Base-by-base conservation (phyloP, 768 basidiomycete species). In the Boletus sensibilis region DNA sequence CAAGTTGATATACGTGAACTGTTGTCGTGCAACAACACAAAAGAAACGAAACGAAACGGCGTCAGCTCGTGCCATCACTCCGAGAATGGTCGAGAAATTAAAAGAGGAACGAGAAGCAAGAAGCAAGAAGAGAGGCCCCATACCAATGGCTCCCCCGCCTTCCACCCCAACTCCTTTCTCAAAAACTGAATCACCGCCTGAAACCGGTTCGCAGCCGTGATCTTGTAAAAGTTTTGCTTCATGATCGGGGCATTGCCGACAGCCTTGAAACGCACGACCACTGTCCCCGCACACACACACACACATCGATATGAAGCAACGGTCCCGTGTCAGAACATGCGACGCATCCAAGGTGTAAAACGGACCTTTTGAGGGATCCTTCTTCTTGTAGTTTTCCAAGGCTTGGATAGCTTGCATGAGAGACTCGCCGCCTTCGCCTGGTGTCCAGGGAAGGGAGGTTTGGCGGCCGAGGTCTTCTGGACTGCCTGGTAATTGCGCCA, bases 151-250 rank as follows among this genome's bases (percentile, higher is more conserved):
- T 97, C 95, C 0, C 86, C 83, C 13, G 84, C 75, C 68, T 92
- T 93, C 87, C 91, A 93, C 2, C 87, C 86, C 38, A 98, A 73
- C 69, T 98, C 94, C 66, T 85, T 92, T 60, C 95, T 75, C 72
- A 98, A 69, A 71, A 98, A 97, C 66, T 92, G 87, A 40, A 96
- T 94, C 53, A 98, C 95, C 9, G 93, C 91, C 70, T 97, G 94
- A 65, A 98, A 99, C 52, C 90, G 82, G 70, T 97, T 94, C 39
- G 89, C 87, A 13, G 94, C 90, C 0, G 94, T 94, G 67, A 98
- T 95, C 79, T 95, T 96, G 84, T 94, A 98, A 64, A 95, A 91
- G 76, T 96, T 98, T 75, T 96, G 92, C 75, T 90, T 95, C 95
- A 99, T 97, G 66, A 99, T 94, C 0, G 96, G 96, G 1, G 95